Evolutionary conservation across 768 basidiomycete species (phyloP).

Genomic region (Termitomyces sp.): DNA sequence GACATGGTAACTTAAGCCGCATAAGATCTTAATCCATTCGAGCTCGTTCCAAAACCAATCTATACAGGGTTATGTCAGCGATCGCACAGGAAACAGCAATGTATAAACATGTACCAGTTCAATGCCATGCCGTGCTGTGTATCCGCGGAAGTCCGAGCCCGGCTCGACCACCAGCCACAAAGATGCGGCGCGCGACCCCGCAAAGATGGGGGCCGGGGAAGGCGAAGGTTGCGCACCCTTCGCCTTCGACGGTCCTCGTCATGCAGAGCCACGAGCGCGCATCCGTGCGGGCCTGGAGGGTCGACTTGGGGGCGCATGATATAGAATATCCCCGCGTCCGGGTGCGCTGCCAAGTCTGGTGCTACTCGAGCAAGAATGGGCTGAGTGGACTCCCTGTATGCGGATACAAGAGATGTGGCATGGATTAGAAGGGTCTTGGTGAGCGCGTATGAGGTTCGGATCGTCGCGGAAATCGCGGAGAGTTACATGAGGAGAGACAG

Average conservation of each 20-base stretch:
- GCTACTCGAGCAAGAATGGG: neutral
- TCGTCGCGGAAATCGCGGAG: neutral
- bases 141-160: neutral
- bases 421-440: neutral
- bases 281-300: neutral
- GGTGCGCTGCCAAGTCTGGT: neutral
- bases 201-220: neutral
- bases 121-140: neutral
- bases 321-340: constrained; percentile 2
- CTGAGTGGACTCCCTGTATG: neutral
- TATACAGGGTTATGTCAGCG: neutral
- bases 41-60: neutral
- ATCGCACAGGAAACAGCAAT: neutral
- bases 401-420: neutral
- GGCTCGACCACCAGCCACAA: neutral
- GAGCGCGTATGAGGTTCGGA: neutral
- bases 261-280: neutral
- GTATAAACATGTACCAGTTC: neutral
- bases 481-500: neutral
- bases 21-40: neutral
- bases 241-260: neutral
- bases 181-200: neutral
- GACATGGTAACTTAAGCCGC: neutral
- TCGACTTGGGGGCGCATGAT: neutral
- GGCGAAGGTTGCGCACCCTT: constrained; percentile 1